These are phyloP conservation scores for Chlamydomonas eustigma DNA, from an alignment of 139 green algal species.

Conservation along the genomic window DNA sequence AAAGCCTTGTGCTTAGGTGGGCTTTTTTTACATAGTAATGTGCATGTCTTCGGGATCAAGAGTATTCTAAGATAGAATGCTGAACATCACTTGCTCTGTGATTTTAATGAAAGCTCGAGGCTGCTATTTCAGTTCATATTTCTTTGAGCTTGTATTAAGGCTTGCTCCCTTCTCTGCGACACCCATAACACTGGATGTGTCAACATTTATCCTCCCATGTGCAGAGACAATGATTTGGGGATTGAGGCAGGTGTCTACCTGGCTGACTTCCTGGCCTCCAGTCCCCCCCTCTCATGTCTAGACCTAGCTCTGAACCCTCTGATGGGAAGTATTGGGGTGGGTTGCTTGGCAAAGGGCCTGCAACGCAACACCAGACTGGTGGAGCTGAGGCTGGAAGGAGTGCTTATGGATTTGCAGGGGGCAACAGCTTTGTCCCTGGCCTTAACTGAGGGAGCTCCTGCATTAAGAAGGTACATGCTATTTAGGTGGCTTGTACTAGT, in stretches of 20 bases:
- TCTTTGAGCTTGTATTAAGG: too few species aligned
- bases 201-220: neutral
- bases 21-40: too few species aligned
- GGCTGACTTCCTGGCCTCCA: neutral
- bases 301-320: conserved; percentile 1
- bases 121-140: too few species aligned
- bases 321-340: conserved; percentile 1
- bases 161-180: too few species aligned
- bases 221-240: conserved; percentile 8
- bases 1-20: neutral
- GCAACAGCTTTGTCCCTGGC: neutral
- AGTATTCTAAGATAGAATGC: too few species aligned
- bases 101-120: too few species aligned
- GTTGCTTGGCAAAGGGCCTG: neutral
- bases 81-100: too few species aligned
- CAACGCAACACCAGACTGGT: neutral
- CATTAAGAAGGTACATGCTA: neutral
- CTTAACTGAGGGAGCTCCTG: neutral
- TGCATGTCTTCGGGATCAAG: too few species aligned
- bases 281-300: neutral
- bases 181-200: too few species aligned
- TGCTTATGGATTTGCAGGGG: neutral
- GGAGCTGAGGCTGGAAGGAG: neutral
- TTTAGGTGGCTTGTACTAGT: too few species aligned
- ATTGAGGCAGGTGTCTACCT: neutral